These are phyloP conservation scores for Acarospora socialis DNA, from an alignment of 2,329 filamentous ascomycete species.

Conservation along the genomic window DNA sequence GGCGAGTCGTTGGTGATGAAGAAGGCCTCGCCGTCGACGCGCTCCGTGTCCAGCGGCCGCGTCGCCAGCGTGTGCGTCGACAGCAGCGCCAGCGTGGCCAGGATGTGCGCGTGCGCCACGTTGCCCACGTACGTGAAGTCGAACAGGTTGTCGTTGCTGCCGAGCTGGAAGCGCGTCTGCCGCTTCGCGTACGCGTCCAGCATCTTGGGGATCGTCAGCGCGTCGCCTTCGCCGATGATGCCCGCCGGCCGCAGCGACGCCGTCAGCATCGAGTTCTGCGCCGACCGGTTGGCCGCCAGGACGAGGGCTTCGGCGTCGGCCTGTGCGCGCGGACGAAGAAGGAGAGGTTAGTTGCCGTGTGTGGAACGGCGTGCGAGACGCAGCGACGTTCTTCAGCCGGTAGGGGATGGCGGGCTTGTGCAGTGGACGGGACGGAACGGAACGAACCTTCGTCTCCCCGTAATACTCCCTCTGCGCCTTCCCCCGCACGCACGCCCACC, in stretches of 20 bases:
- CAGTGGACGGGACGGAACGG: not conserved
- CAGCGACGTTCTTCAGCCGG: not conserved
- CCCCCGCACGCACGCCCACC: conserved; percentile 61
- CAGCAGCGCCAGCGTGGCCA: conserved; percentile 62
- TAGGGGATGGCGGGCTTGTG: not conserved
- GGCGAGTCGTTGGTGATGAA: conserved; percentile 83
- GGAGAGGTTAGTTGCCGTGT: conserved; percentile 15
- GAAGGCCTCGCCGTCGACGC: conserved; percentile 73
- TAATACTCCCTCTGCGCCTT: conserved; percentile 66
- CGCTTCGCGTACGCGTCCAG: conserved; percentile 54
- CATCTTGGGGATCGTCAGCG: conserved; percentile 58
- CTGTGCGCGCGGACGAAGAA: no score
- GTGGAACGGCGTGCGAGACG: conserved; percentile 2
- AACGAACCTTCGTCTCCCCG: conserved; percentile 67
- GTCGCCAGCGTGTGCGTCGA: conserved; percentile 37
- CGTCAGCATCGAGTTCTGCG: conserved; percentile 51
- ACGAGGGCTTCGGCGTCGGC: conserved; percentile 71
- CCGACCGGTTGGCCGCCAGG: conserved; percentile 55
- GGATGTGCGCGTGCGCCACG: conserved; percentile 64
- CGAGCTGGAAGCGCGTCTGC: conserved; percentile 67
- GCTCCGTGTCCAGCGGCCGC: conserved; percentile 56
- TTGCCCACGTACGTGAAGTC: conserved; percentile 59
- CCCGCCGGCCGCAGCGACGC: conserved; percentile 70
- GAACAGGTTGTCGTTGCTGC: conserved; percentile 55
- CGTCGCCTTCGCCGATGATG: conserved; percentile 84